A percentile compares a stretch with the other conserved stretches of the same genome.
These are phyloP conservation scores for Talaromyces atroroseus DNA, from an alignment of 2,329 filamentous ascomycete species.

Conservation along the genomic window DNA sequence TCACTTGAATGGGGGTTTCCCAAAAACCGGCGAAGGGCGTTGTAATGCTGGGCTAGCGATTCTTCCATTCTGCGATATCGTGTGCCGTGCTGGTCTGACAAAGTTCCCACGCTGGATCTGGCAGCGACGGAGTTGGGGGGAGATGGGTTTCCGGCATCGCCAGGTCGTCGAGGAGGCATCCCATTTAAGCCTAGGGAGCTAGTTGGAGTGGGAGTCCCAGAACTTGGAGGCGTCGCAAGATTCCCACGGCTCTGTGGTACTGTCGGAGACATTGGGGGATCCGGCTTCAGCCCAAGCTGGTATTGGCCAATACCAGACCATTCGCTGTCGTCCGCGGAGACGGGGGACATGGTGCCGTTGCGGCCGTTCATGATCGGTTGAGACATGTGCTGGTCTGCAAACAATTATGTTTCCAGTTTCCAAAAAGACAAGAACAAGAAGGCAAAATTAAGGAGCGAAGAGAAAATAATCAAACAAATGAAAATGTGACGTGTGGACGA, in stretches of 20 bases:
- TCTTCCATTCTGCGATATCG: slow-evolving; percentile 58
- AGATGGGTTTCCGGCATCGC: slow-evolving; percentile 56
- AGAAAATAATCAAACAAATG: background rate
- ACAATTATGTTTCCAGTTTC: background rate
- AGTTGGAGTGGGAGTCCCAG: slow-evolving; percentile 46
- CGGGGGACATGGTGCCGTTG: slow-evolving; percentile 73
- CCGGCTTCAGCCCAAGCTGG: slow-evolving; percentile 42
- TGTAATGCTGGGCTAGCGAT: slow-evolving; percentile 73
- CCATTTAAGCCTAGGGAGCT: slow-evolving; percentile 56
- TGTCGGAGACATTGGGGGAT: slow-evolving; percentile 41
- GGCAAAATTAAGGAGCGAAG: background rate
- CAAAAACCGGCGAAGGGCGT: slow-evolving; percentile 70
- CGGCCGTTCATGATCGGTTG: slow-evolving; percentile 57
- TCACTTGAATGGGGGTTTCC: slow-evolving; percentile 67
- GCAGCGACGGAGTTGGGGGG: slow-evolving; percentile 78
- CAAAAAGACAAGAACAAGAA: background rate
- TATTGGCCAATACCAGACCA: slow-evolving; percentile 70
- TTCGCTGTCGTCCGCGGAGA: slow-evolving; percentile 76
- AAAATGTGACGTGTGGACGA: background rate
- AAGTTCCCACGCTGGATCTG: slow-evolving; percentile 70
- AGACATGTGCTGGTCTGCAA: background rate
- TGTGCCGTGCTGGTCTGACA: slow-evolving; percentile 59
- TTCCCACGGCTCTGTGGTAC: slow-evolving; percentile 42
- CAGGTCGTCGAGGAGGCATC: slow-evolving; percentile 19
- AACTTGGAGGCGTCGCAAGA: slow-evolving; percentile 64